Evolutionary conservation across 495 filamentous ascomycete species (phyloP), one percentile per base, ranked within the genome.

Genomic region (Neurospora sp.): DNA sequence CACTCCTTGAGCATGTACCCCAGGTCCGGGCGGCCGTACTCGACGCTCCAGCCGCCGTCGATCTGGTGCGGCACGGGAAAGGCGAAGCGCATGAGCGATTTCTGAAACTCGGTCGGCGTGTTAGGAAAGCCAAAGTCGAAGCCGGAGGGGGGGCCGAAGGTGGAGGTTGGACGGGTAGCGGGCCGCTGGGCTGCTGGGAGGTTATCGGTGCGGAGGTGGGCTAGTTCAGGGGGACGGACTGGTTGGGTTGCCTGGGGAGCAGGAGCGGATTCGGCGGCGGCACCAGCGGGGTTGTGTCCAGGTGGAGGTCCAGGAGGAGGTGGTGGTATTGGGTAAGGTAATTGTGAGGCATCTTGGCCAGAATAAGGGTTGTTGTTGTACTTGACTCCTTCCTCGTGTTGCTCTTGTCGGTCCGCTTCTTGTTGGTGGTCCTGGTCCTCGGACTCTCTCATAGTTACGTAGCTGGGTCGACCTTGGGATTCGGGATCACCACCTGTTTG

Each of bases 11-110:
- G 86, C 87, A 96, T 93, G 79, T 91, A 91, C 3, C 92, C 89
- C 39, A 98, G 86, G 74, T 97, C 89, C 0, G 95, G 95, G 0
- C 96, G 89, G n/a, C 92, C 93, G 81, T 97, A 98, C 80, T 98
- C 95, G 6, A 94, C 92, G 71, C 88, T 90, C 92, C 94, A 97
- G 40, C 92, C 92, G 73, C 92, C 91, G 75, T 92, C 90, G 76
- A 88, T 89, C 79, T 91, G 88, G 69, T 87, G 83, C 18, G 88
- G 84, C 7, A 86, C 79, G 61, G 93, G 88, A 79, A 93, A 94
- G 10, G 94, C 93, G 82, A 94, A 96, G 22, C 93, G 91, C 87
- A 95, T 93, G 44, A 94, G 86, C 75, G 88, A 92, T 83, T 92
- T 93, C 79, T 93, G 90, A 82, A 93, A 90, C 75, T 93, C 89